Evolutionary conservation across 176 grass and related monocot species (phyloP), one percentile per base, ranked within the genome.

Genomic region (Canna indica): DNA sequence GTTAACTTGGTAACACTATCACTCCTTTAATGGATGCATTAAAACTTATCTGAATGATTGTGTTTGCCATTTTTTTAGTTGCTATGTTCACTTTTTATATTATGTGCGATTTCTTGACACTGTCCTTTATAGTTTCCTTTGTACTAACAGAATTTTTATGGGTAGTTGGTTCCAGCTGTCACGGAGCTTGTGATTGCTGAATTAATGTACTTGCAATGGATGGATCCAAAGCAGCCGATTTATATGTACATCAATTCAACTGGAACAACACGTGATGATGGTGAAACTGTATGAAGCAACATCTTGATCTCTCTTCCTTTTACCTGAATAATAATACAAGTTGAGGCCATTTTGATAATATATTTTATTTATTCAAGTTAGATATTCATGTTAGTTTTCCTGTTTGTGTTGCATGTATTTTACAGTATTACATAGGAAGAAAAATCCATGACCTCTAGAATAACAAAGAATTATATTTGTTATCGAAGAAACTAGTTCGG

Each of bases 181-280:
- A 89, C 93, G 5, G 93, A 97, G 82, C 83, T 89, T 38, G 46
- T 99, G 15, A 79, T 99, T 83, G 82, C 84, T 12, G 74, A 90
- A 61, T 77, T 99, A 76, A 81, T 99, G 76, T 99, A 93, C 84
- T 84, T 99, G 83, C 89, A 99, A 68, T 91, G 84, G 82, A 87
- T 92, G 86, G 85, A 93, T 71, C 83, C 71, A 75, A 83, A 87
- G 64, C 80, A 93, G 34, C 86, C 94, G 48, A 90, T 91, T 78
- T 99, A 93, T 74, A 69, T 99, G 75, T 87, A 99, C 71, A 90
- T 99, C 72, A 83, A 83, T 75, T 99, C 94, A 73, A 90, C 81
- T 61, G 89, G 94, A 81, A 99, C 94, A 56, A 81, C 81, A 32
- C 79, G 79, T 34, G 89, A 99, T 90, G 86, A 99, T 73, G 79